Evolutionary conservation across 2,329 filamentous ascomycete genomes (phyloP), one percentile per base, ranked within the genome.

Genomic region (Calonectria naviculata): DNA sequence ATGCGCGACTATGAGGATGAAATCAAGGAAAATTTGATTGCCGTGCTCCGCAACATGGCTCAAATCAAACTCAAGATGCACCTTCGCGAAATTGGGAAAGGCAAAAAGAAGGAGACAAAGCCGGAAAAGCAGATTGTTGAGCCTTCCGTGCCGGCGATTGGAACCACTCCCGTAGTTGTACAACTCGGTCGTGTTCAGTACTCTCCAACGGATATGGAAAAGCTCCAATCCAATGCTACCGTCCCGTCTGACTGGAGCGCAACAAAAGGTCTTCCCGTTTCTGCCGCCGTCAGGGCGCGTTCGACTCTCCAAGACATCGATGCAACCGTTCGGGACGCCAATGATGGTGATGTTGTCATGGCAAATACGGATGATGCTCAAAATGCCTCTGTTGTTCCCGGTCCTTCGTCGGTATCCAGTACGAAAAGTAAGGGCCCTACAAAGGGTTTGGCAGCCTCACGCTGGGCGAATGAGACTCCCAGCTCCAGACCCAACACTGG

Each of bases 21-120:
- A 7, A 68, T 81, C 28, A 78, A 75, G 28, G 61, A 75, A 0
- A 72, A 74, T 3, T 58, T 80, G 0, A 29, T 78, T 3, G 31
- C 72, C 0, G 46, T 80, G 1, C 67, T 83, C 4, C 74, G 76
- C 6, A 56, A 74, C 12, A 70, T 81, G 28, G 47, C 63, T 3
- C 70, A 71, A 4, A 68, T 81, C 58, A 78, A 77, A 41, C 64
- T 72, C 54, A 80, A 79, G 47, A 47, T 65, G 69, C 54, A 69
- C 13, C 31, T 47, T 5, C 70, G 68, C 19, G 24, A 31, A 12
- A 8, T 34, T 7, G 52, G 21, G 4, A 34, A 61, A 63, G 38
- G 56, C 17, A 61, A 61, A 19, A n/a, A 42, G 36, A 8, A 10
- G 8, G 36, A 31, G 3, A 17, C 15, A 4, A 21, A 24, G 15